Conservation (phyloP, 2,329 filamentous ascomycete genomes). For the Coniochaeta sp. region DNA sequence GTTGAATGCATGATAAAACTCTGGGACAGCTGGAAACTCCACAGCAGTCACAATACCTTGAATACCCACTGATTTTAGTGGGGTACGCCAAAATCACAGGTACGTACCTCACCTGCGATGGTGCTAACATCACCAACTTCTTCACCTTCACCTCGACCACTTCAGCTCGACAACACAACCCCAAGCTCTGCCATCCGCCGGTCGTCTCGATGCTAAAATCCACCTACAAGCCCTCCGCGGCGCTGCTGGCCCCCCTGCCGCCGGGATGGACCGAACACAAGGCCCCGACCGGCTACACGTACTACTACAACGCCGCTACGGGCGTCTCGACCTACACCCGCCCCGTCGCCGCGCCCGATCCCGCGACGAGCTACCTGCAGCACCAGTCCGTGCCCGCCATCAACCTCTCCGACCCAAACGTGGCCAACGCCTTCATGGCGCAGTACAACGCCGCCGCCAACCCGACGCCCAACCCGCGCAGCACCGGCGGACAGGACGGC, state of each 20-base stretch:
- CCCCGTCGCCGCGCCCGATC: slow-evolving; percentile 39
- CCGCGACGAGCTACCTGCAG: slow-evolving; percentile 30
- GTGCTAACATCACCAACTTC: no score
- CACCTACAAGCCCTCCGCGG: slow-evolving; percentile 57
- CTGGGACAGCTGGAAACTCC: no score
- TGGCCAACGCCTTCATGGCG: slow-evolving; percentile 55
- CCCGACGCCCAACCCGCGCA: background rate
- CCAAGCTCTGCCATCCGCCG: background rate
- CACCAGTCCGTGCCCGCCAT: slow-evolving; percentile 29
- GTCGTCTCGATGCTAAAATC: slow-evolving; percentile 60
- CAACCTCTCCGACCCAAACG: slow-evolving; percentile 44
- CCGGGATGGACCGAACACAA: slow-evolving; percentile 91
- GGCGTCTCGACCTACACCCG: slow-evolving; percentile 84
- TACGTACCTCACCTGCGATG: no score
- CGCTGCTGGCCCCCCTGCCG: slow-evolving; percentile 52
- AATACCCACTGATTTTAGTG: no score
- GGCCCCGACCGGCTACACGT: slow-evolving; percentile 77
- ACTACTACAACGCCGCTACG: slow-evolving; percentile 79
- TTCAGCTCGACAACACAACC: background rate
- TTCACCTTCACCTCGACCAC: background rate
- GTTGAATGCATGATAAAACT: no score
- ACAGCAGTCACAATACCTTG: no score
- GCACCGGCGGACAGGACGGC: slow-evolving; percentile 18
- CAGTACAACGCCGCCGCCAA: slow-evolving; percentile 36
- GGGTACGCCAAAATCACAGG: no score